Evolutionary conservation across 768 basidiomycete genomes (phyloP).

Genomic region (Panaeolus papilionaceus): DNA sequence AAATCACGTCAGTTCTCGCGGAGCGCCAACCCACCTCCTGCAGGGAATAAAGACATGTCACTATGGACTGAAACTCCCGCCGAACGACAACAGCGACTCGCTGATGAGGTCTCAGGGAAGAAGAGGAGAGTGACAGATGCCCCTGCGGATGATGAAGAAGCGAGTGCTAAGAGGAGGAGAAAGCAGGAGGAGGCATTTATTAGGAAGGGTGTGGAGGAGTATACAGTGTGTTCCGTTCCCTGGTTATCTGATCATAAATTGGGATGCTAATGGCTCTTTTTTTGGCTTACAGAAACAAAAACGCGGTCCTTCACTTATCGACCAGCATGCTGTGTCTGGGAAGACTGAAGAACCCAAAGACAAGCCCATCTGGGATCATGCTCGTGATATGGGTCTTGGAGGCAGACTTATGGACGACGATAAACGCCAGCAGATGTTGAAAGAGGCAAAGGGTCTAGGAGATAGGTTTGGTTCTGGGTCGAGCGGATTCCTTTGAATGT

Average conservation of each 20-base stretch:
- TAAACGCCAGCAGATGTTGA: slow-evolving; percentile 77
- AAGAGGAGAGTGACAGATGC: slow-evolving; percentile 73
- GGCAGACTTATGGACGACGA: slow-evolving; percentile 92
- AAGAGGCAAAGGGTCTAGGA: slow-evolving; percentile 80
- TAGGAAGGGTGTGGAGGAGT: slow-evolving; percentile 74
- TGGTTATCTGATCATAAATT: neutral
- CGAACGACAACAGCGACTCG: slow-evolving; percentile 88
- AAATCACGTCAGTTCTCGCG: slow-evolving; percentile 83
- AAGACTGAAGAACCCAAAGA: slow-evolving; percentile 51
- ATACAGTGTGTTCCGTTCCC: slow-evolving; percentile 60
- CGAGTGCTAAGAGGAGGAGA: slow-evolving; percentile 59
- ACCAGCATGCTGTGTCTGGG: slow-evolving; percentile 50
- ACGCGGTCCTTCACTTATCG: slow-evolving; percentile 61
- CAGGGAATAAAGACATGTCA: slow-evolving; percentile 58
- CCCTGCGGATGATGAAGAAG: slow-evolving; percentile 47
- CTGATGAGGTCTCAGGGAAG: slow-evolving; percentile 94
- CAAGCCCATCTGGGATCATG: slow-evolving; percentile 88
- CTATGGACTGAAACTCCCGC: slow-evolving; percentile 99
- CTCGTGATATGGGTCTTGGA: slow-evolving; percentile 86
- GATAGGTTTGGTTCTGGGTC: slow-evolving; percentile 83
- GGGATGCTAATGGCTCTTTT: neutral
- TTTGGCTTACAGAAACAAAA: slow-evolving; percentile 43
- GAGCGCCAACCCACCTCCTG: slow-evolving; percentile 46
- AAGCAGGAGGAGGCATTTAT: slow-evolving; percentile 72
- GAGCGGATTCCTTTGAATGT: slow-evolving; percentile 63